These are phyloP conservation scores for Saturnispora mendoncae DNA, from an alignment of 805 yeast genomes.

Conservation along the genomic window DNA sequence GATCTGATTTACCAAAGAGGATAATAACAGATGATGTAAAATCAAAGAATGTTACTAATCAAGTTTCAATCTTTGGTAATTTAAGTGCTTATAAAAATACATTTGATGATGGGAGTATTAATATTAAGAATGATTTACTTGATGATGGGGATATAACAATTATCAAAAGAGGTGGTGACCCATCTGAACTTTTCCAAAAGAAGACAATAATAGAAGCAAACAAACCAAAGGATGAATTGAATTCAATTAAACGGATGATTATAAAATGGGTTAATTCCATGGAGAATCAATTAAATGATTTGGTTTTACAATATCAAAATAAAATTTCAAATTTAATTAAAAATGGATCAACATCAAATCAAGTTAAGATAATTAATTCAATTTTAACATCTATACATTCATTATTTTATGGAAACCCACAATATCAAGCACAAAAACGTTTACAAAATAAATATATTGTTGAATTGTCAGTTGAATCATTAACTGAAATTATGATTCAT, in stretches of 20 bases:
- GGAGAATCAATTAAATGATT: neutral
- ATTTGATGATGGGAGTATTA: neutral
- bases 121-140: neutral
- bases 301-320: neutral
- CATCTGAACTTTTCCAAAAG: constrained; percentile 1
- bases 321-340: neutral
- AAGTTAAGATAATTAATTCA: neutral
- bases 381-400: neutral
- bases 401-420: constrained; percentile 10
- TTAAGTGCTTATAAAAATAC: constrained; percentile 15
- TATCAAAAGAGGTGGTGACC: constrained; percentile 1
- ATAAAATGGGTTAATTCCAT: neutral
- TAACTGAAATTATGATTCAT: constrained; percentile 48
- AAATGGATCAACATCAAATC: constrained; percentile 2
- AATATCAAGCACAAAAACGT: constrained; percentile 50
- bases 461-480: constrained; percentile 56
- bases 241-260: neutral
- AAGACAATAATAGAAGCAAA: neutral
- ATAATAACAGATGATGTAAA: constrained; percentile 1
- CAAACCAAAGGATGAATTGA: neutral
- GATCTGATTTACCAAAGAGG: constrained; percentile 18
- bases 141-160: constrained; percentile 5
- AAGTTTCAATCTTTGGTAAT: constrained; percentile 23
- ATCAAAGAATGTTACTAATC: neutral
- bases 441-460: constrained; percentile 48